phyloP scores from a whole-genome alignment of 352 stramenopile species.

The Saprolegnia diclina region DNA sequence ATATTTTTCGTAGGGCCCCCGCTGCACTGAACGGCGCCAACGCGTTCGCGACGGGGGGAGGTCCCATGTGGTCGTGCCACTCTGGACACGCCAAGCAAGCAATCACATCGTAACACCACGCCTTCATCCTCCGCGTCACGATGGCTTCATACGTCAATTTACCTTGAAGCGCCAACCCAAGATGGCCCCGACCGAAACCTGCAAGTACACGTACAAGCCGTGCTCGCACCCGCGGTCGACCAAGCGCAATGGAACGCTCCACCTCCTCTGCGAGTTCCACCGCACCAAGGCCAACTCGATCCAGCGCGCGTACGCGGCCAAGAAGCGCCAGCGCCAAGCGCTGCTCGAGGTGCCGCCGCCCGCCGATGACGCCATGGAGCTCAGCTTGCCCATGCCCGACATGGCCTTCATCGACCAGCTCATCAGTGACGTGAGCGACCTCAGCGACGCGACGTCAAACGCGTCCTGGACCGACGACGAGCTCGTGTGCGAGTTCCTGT shows the following conservation, averaged over 20 bases:
- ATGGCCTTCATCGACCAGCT: not conserved
- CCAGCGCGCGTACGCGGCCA: slow-evolving; percentile 62
- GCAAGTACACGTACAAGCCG: slow-evolving; percentile 32
- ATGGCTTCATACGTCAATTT: not conserved
- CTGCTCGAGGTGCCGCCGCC: not conserved
- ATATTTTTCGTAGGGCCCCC: not conserved
- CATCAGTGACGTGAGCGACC: not conserved
- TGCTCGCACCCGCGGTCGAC: slow-evolving; percentile 10
- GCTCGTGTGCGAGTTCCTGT: not conserved
- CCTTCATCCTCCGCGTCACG: too few relatives aligned
- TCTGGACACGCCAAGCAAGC: not conserved
- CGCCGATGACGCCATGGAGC: not conserved
- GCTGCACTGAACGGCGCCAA: too few relatives aligned
- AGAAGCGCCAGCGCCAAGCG: slow-evolving; percentile 49
- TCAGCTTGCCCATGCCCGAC: not conserved
- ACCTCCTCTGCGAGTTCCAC: slow-evolving; percentile 20
- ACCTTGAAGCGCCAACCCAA: not conserved
- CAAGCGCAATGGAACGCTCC: slow-evolving; percentile 22
- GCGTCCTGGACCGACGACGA: not conserved
- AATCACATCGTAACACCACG: not conserved
- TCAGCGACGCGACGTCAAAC: not conserved
- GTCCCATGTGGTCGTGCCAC: not conserved
- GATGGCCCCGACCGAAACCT: slow-evolving; percentile 22
- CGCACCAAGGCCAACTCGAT: slow-evolving; percentile 23
- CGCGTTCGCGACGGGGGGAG: not conserved